These are phyloP conservation scores for Ustilago lituana DNA, from an alignment of 1,284 basidiomycete species.

Conservation along the genomic window DNA sequence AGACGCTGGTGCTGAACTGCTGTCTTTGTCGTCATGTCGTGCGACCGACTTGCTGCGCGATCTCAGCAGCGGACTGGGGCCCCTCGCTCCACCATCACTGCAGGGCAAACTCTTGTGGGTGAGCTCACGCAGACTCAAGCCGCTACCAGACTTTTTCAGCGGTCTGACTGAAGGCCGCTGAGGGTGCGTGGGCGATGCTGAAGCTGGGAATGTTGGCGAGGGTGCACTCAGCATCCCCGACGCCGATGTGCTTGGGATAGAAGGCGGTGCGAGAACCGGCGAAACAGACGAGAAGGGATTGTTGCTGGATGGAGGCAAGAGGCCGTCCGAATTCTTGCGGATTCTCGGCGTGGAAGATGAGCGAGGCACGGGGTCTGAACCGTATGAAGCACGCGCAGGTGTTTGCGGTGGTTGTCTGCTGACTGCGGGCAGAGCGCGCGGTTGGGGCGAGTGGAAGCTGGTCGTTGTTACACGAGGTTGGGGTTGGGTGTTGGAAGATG, in stretches of 20 bases:
- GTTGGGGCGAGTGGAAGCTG: slow-evolving; percentile 15
- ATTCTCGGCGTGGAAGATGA: slow-evolving; percentile 30
- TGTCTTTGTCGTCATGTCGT: neutral
- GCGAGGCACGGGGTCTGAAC: slow-evolving; percentile 24
- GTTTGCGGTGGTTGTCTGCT: slow-evolving; percentile 14
- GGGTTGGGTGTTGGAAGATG: too few relatives aligned
- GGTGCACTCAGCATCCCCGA: slow-evolving; percentile 28
- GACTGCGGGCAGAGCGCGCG: neutral
- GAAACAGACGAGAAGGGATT: slow-evolving; percentile 14
- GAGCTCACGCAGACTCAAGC: slow-evolving; percentile 29
- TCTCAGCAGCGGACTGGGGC: slow-evolving; percentile 2
- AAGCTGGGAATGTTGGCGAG: neutral
- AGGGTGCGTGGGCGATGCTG: neutral
- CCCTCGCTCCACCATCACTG: neutral
- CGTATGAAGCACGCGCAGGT: slow-evolving; percentile 19
- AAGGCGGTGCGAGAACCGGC: neutral
- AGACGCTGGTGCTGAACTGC: slow-evolving; percentile 9
- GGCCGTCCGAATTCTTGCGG: slow-evolving; percentile 14
- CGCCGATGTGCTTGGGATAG: slow-evolving; percentile 15
- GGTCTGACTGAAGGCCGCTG: neutral
- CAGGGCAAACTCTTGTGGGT: slow-evolving; percentile 25
- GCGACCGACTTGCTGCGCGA: slow-evolving; percentile 13
- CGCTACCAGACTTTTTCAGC: slow-evolving; percentile 27
- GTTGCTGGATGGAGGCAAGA: slow-evolving; percentile 8
- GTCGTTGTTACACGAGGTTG: neutral